Percentiles rank a stretch among this genome's conserved stretches.
phyloP scores from a whole-genome alignment of 78 protist species.

The Pelomyxa schiedti region DNA sequence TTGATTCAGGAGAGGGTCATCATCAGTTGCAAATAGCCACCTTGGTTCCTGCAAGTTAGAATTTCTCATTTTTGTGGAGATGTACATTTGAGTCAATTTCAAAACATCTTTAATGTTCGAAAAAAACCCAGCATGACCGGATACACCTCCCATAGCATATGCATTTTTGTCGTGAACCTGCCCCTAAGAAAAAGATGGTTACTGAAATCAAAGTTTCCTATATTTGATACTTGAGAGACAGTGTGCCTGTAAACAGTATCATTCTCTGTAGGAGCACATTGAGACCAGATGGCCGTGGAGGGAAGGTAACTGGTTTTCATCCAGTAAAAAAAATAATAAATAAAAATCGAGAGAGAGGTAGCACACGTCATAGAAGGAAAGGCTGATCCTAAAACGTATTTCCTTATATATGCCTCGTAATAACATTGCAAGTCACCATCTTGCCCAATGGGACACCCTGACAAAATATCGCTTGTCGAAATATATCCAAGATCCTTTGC shows the following conservation, averaged over 20 bases:
- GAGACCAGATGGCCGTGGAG: neutral
- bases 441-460: constrained; percentile 26
- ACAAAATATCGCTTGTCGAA: constrained; percentile 1
- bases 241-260: constrained; percentile 49
- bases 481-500: constrained; percentile 11
- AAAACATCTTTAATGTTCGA: constrained; percentile 35
- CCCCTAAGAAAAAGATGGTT: no score
- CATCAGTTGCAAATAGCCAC: constrained; percentile 7
- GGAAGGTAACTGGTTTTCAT: constrained; percentile 34
- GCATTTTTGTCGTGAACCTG: constrained; percentile 69
- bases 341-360: no score
- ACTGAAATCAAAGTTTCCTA: neutral
- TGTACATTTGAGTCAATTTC: constrained; percentile 5
- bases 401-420: constrained; percentile 61
- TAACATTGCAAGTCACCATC: constrained; percentile 42
- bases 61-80: no score
- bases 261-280: constrained; percentile 47
- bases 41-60: no score
- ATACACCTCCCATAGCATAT: constrained; percentile 68
- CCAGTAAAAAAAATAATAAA: neutral
- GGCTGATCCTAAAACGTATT: constrained; percentile 37
- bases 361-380: no score
- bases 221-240: constrained; percentile 33
- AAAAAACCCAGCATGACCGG: constrained; percentile 80
- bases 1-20: constrained; percentile 23